Conservation (phyloP, 129 eudicot genomes). For the Kitagawia praeruptora region DNA sequence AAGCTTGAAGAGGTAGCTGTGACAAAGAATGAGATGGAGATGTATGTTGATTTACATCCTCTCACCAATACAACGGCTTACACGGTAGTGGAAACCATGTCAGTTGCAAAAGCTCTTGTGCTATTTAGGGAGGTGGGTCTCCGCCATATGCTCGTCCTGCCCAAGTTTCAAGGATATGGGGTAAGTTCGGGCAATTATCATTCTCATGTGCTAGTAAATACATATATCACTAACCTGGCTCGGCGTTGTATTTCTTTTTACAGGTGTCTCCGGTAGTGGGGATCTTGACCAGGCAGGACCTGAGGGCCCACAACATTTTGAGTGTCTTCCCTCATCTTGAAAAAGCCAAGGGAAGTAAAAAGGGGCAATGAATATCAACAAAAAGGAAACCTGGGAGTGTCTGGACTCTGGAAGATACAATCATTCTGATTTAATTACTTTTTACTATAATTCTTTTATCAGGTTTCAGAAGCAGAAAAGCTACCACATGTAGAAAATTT, state of each 20-base stretch:
- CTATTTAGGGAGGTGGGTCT: constrained; percentile 89
- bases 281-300: constrained; percentile 87
- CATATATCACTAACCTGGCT: constrained; percentile 27
- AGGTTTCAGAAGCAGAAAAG: constrained; percentile 17
- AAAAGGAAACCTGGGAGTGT: not conserved
- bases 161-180: constrained; percentile 59
- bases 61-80: constrained; percentile 76
- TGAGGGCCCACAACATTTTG: constrained; percentile 76
- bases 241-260: constrained; percentile 10
- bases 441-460: constrained; percentile 28
- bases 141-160: constrained; percentile 77
- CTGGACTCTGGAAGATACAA: not conserved
- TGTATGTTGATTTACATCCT: constrained; percentile 88
- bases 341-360: constrained; percentile 32
- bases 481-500: not conserved
- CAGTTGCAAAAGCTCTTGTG: constrained; percentile 90
- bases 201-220: not conserved
- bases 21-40: constrained; percentile 62
- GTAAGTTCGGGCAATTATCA: constrained; percentile 28
- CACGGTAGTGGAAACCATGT: constrained; percentile 75
- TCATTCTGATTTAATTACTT: constrained; percentile 8
- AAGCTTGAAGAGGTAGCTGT: constrained; percentile 63
- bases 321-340: constrained; percentile 46
- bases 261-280: constrained; percentile 82
- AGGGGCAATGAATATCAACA: constrained; percentile 24